Percentiles rank a stretch among this genome's conserved stretches.
Conservation (phyloP, 495 filamentous ascomycete species). For the Aspergillus nidulans region DNA sequence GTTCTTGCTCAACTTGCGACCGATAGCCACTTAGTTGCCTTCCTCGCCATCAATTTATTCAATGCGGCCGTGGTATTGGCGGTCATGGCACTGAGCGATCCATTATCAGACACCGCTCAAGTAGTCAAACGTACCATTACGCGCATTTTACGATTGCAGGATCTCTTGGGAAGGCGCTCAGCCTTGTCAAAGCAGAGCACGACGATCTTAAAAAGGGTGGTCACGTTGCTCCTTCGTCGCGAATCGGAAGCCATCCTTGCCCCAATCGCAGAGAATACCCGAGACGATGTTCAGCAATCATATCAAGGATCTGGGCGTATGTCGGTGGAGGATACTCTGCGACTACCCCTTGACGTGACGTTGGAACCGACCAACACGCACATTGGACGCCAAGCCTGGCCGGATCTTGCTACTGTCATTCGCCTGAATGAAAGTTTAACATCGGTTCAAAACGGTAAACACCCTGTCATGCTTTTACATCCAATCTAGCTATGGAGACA, state of each 20-base stretch:
- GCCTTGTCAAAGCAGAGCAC: constrained; percentile 30
- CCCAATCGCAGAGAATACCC: constrained; percentile 11
- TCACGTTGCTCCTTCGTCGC: constrained; percentile 22
- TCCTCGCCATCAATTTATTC: constrained; percentile 34
- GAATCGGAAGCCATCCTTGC: constrained; percentile 25
- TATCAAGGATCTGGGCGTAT: not conserved
- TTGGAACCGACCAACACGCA: constrained; percentile 9
- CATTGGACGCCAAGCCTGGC: constrained; percentile 1
- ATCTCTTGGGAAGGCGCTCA: constrained; percentile 24
- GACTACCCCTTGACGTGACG: constrained; percentile 18
- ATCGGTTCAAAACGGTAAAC: constrained; percentile 24
- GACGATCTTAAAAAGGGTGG: constrained; percentile 23
- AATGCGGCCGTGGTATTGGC: constrained; percentile 30
- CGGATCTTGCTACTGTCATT: constrained; percentile 12
- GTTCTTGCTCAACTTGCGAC: constrained; percentile 24
- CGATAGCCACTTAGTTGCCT: constrained; percentile 30
- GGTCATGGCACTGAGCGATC: constrained; percentile 29
- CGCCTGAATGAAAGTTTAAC: constrained; percentile 25
- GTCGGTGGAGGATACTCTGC: constrained; percentile 27
- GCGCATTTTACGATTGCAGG: constrained; percentile 28
- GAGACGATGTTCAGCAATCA: not conserved
- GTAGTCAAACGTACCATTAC: constrained; percentile 31
- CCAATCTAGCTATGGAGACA: too few species aligned
- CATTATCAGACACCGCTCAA: constrained; percentile 30
- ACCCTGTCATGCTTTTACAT: not conserved